Conservation (phyloP, 345 rosid genomes). For the Garcia nutans region DNA sequence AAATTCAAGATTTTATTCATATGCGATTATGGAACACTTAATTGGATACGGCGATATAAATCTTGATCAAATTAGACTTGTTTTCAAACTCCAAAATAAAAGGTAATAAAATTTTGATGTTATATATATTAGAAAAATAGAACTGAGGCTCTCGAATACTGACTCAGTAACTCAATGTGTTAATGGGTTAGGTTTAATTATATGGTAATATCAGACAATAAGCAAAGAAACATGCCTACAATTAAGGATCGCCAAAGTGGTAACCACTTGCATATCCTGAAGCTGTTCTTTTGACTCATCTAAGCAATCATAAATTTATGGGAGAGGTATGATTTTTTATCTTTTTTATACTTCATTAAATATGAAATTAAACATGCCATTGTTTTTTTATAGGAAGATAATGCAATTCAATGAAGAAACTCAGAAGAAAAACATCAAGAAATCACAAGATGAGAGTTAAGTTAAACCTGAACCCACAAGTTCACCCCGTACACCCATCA, state of each 20-base stretch:
- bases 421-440: too few relatives aligned
- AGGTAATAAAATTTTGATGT: slow-evolving; percentile 7
- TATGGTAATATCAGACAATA: slow-evolving; percentile 12
- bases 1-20: slow-evolving; percentile 13
- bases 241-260: slow-evolving; percentile 6
- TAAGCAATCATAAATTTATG: background rate
- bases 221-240: slow-evolving; percentile 21
- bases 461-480: too few relatives aligned
- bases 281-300: slow-evolving; percentile 14
- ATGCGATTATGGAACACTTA: slow-evolving; percentile 18
- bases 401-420: too few relatives aligned
- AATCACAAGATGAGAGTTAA: too few relatives aligned
- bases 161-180: too few relatives aligned
- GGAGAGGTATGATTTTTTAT: slow-evolving; percentile 18
- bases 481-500: too few relatives aligned
- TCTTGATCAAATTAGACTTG: slow-evolving; percentile 16
- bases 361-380: too few relatives aligned
- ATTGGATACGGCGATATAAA: slow-evolving; percentile 10
- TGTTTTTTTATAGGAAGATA: too few relatives aligned
- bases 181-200: slow-evolving; percentile 1
- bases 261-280: slow-evolving; percentile 19
- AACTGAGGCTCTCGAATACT: too few relatives aligned
- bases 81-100: slow-evolving; percentile 10
- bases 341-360: too few relatives aligned
- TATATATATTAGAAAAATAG: background rate